A percentile compares a stretch with the other conserved stretches of the same genome.
phyloP scores from a whole-genome alignment of 2,329 filamentous ascomycete species.

The Byssothecium circinans region DNA sequence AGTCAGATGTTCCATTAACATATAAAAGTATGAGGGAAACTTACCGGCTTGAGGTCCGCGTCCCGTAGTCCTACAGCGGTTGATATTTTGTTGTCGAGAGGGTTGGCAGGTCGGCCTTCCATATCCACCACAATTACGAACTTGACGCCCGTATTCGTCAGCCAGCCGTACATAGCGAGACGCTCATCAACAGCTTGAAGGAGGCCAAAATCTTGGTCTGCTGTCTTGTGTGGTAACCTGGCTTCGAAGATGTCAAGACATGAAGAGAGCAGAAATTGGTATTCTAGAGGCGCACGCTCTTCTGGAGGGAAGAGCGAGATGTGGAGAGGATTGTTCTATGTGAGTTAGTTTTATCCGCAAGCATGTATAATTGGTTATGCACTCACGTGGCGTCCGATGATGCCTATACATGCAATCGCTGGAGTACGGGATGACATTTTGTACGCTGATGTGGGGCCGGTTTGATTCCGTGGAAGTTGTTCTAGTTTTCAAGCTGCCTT shows the following conservation, averaged over 20 bases:
- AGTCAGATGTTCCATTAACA: conserved; percentile 5
- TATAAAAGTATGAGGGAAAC: conserved; percentile 29
- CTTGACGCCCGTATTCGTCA: conserved; percentile 93
- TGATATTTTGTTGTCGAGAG: conserved; percentile 35
- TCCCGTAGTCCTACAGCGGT: conserved; percentile 72
- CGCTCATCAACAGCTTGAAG: conserved; percentile 93
- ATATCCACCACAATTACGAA: conserved; percentile 91
- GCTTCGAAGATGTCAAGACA: conserved; percentile 94
- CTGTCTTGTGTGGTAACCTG: conserved; percentile 70
- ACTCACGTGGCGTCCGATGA: conserved; percentile 90
- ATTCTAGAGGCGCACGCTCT: conserved; percentile 78
- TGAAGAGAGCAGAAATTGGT: conserved; percentile 85
- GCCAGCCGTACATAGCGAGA: conserved; percentile 89
- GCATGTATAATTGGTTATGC: no score
- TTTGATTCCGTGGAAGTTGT: neutral
- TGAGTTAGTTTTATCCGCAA: no score
- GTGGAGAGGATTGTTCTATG: conserved; percentile 94
- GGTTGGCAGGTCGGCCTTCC: conserved; percentile 64
- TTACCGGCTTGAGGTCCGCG: conserved; percentile 80
- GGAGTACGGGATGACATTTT: conserved; percentile 56
- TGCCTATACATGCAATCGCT: conserved; percentile 87
- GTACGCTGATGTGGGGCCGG: neutral
- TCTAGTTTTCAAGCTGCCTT: neutral
- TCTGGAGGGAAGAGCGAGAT: conserved; percentile 82
- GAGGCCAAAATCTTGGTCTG: conserved; percentile 84